Evolutionary conservation across 2,329 filamentous ascomycete species (phyloP).

Genomic region (Colletotrichum sp.): DNA sequence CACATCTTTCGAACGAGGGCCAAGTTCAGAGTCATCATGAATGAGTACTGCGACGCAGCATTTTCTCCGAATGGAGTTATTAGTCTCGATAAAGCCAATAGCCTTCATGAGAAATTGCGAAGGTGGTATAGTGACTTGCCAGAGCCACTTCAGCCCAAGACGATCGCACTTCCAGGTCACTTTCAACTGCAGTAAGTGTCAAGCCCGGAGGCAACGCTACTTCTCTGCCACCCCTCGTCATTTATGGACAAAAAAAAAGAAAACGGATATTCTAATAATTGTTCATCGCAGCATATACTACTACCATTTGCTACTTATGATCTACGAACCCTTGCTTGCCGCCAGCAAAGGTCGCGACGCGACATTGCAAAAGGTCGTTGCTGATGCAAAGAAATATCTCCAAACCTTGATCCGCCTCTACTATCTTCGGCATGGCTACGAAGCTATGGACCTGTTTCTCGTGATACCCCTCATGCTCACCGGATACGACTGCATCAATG

Average conservation of each 20-base stretch:
- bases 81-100: conserved; percentile 17
- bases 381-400: conserved; percentile 21
- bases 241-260: not conserved
- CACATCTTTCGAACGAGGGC: conserved; percentile 31
- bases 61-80: conserved; percentile 19
- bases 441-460: conserved; percentile 26
- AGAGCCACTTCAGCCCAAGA: conserved; percentile 26
- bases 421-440: conserved; percentile 35
- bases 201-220: not conserved
- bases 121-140: conserved; percentile 33
- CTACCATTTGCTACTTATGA: conserved; percentile 26
- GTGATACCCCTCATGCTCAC: conserved; percentile 35
- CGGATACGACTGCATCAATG: conserved; percentile 28
- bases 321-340: conserved; percentile 30
- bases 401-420: conserved; percentile 32
- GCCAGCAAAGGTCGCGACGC: not conserved
- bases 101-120: conserved; percentile 23
- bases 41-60: conserved; percentile 28
- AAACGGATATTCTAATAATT: not conserved
- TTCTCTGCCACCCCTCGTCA: not conserved
- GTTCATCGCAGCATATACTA: conserved; percentile 23
- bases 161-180: conserved; percentile 37
- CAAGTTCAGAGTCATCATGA: conserved; percentile 31
- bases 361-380: conserved; percentile 16
- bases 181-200: conserved; percentile 39